Evolutionary conservation across 805 yeast genomes (phyloP).

Genomic region (Wickerhamia fluorescens): DNA sequence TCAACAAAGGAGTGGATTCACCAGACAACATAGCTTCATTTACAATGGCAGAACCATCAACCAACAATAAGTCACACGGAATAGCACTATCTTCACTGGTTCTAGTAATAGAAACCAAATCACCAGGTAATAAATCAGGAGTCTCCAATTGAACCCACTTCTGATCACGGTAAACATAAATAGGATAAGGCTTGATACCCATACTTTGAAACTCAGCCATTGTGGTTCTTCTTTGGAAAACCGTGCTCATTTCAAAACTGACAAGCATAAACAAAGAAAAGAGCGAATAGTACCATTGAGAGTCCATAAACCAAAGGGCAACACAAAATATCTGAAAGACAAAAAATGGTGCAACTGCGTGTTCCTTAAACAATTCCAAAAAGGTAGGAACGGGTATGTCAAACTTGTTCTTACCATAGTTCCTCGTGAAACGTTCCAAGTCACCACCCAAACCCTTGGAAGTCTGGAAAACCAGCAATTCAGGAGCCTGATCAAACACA

Average conservation of each 20-base stretch:
- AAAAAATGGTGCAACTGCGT: slow-evolving; percentile 96
- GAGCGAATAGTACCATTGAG: slow-evolving; percentile 91
- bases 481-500: slow-evolving; percentile 54
- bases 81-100: slow-evolving; percentile 86
- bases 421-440: slow-evolving; percentile 40
- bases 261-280: slow-evolving; percentile 89
- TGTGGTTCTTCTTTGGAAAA: slow-evolving; percentile 90
- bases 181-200: slow-evolving; percentile 89
- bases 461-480: slow-evolving; percentile 48
- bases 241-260: slow-evolving; percentile 89
- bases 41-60: slow-evolving; percentile 90
- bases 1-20: slow-evolving; percentile 93
- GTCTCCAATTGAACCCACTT: slow-evolving; percentile 69
- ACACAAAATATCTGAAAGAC: slow-evolving; percentile 96
- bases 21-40: slow-evolving; percentile 99
- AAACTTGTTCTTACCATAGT: slow-evolving; percentile 79
- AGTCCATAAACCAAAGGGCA: slow-evolving; percentile 93
- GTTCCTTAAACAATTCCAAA: slow-evolving; percentile 86
- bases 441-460: slow-evolving; percentile 52
- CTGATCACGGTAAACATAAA: slow-evolving; percentile 63
- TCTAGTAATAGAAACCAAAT: slow-evolving; percentile 79
- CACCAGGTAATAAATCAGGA: slow-evolving; percentile 82
- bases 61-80: slow-evolving; percentile 84
- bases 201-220: slow-evolving; percentile 93
- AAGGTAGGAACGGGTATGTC: slow-evolving; percentile 96